Evolutionary conservation across 176 grass and related monocot species (phyloP), one percentile per base, ranked within the genome.

Genomic region (Lolium rigidum): DNA sequence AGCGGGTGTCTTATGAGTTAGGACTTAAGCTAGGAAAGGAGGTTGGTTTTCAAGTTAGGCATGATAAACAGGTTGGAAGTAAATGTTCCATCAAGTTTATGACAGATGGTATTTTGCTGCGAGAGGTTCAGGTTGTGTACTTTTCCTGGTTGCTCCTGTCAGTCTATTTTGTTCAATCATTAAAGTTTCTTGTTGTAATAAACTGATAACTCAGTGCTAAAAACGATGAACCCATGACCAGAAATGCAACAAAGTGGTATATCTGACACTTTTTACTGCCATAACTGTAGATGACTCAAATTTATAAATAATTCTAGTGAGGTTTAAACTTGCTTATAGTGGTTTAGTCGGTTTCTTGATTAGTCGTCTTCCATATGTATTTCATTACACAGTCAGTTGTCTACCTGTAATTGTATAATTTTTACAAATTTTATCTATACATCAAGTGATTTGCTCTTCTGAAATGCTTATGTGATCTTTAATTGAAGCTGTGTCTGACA

Each of bases 41-140:
- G 57, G 90, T 99, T 41, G 97, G 97, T 78, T 99, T 99, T 94
- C 94, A 99, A 91, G 97, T 99, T 85, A 89, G 97, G 82, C 97
- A 99, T 84, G 97, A 96, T 41, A 94, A 90, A 81, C 52, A 83
- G 85, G 91, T 99, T 26, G 97, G 97, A 71, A 92, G 83, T 64
- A 92, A 81, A 60, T 99, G 92, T 58, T 94, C 85, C 39, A 99
- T 99, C 82, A 99, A 99, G 87, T 99, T 99, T 80, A 99, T 99
- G 97, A 99, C 94, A 28, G 94, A 99, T 88, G 97, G 97, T 54
- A 99, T 99, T 92, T 90, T 99, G 82, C 90, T 99, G 71, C 92
- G 97, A 85, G 94, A 99, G 78, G 58, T 99, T 57, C 94, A 99
- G 97, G 97, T 96, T 44, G 41, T 61, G 44, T 49, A 81, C 52